These are phyloP conservation scores for Eucalyptus cloeziana DNA, from an alignment of 345 rosid genomes.

Conservation along the genomic window DNA sequence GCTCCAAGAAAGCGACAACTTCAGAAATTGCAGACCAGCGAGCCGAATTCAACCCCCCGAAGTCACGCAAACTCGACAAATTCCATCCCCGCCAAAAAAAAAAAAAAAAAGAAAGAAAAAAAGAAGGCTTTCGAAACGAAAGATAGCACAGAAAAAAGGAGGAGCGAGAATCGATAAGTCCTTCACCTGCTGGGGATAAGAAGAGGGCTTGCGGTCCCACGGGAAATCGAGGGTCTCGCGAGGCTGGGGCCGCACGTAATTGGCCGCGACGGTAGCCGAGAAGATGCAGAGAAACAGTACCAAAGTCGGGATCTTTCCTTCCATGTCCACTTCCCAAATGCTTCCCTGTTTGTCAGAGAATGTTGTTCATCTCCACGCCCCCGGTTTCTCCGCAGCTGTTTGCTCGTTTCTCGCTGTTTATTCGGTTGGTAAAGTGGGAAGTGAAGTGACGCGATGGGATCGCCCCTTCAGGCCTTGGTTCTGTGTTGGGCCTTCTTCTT, in stretches of 20 bases:
- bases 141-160: neutral
- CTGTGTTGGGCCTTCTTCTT: neutral
- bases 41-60: neutral
- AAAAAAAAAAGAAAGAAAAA: neutral
- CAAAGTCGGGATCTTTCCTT: neutral
- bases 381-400: neutral
- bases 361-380: neutral
- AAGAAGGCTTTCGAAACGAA: neutral
- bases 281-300: constrained; percentile 8
- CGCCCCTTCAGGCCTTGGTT: neutral
- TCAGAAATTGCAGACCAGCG: neutral
- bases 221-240: constrained; percentile 63
- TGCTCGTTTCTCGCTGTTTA: neutral
- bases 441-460: neutral
- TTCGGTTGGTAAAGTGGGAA: neutral
- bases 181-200: constrained; percentile 70
- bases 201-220: constrained; percentile 33
- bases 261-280: constrained; percentile 19
- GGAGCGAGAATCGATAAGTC: neutral
- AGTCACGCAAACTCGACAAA: neutral
- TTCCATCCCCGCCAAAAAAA: neutral
- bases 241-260: constrained; percentile 66
- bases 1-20: neutral
- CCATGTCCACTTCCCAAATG: constrained; percentile 2
- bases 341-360: neutral